A percentile compares a stretch with the other conserved stretches of the same genome.
Conservation (phyloP, 2,329 filamentous ascomycete genomes). For the Aaosphaeria pasadenensis region DNA sequence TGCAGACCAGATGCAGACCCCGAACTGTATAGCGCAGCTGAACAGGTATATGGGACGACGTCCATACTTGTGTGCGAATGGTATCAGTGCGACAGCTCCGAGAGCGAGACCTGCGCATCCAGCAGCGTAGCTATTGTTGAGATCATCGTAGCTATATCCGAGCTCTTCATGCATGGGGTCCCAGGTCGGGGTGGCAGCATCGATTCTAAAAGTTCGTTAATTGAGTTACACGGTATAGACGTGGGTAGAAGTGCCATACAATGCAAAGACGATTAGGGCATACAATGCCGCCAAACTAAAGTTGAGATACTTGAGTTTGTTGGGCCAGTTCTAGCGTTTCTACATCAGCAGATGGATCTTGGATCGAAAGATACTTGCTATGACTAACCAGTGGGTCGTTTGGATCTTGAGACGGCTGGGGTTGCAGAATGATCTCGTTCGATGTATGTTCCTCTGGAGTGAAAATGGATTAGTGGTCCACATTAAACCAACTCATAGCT, state of each 20-base stretch:
- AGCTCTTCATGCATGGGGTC: constrained; percentile 42
- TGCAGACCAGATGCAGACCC: constrained; percentile 43
- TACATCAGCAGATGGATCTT: background rate
- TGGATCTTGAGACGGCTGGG: background rate
- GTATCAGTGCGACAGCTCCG: constrained; percentile 44
- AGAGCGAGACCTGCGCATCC: constrained; percentile 42
- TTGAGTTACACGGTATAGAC: constrained; percentile 8
- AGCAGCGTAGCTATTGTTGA: constrained; percentile 48
- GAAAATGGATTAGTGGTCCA: too few species aligned
- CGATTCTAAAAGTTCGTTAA: too few species aligned
- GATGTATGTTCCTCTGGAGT: too few species aligned
- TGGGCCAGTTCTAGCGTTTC: constrained; percentile 41
- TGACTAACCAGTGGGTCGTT: background rate
- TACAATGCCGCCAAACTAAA: constrained; percentile 43
- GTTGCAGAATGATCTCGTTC: background rate
- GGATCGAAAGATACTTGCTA: background rate
- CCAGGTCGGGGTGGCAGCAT: constrained; percentile 25
- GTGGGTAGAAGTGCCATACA: constrained; percentile 40
- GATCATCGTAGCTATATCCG: constrained; percentile 37
- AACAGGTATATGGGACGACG: constrained; percentile 46
- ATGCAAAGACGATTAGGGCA: constrained; percentile 42
- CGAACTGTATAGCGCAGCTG: constrained; percentile 40
- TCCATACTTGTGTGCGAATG: constrained; percentile 47
- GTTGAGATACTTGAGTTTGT: constrained; percentile 41
- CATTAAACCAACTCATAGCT: too few species aligned